A percentile compares a stretch with the other conserved stretches of the same genome.
phyloP scores from a whole-genome alignment of 129 eudicot genomes.

The Smallanthus sonchifolius region DNA sequence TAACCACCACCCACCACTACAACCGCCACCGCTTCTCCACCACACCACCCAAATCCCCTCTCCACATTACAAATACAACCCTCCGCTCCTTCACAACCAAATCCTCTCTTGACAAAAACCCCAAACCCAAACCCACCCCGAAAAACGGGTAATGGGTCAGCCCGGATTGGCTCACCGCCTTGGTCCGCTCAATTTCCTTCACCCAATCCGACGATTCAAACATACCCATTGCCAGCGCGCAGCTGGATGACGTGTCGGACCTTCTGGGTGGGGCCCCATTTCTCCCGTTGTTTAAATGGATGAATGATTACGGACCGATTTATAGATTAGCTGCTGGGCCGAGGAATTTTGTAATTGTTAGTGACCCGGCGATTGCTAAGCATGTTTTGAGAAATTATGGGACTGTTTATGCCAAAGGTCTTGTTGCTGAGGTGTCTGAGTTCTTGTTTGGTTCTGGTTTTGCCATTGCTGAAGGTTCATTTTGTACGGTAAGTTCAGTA shows the following conservation, averaged over 20 bases:
- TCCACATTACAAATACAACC: conserved; percentile 6
- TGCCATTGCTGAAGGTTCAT: conserved; percentile 95
- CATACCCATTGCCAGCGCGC: conserved; percentile 74
- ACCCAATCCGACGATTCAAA: conserved; percentile 54
- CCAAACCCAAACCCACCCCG: conserved; percentile 23
- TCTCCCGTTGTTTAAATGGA: conserved; percentile 88
- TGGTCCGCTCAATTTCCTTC: conserved; percentile 46
- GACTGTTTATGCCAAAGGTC: conserved; percentile 73
- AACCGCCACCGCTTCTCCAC: conserved; percentile 24
- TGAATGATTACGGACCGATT: conserved; percentile 80
- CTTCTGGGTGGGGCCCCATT: conserved; percentile 94
- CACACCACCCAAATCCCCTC: background rate
- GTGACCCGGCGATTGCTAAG: conserved; percentile 90
- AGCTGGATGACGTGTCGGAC: conserved; percentile 88
- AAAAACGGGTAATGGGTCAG: conserved; percentile 83
- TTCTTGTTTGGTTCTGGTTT: conserved; percentile 93
- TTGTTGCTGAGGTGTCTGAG: conserved; percentile 94
- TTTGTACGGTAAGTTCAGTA: conserved; percentile 70
- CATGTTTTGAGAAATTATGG: conserved; percentile 85
- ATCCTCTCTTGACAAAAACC: conserved; percentile 46
- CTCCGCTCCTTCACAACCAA: conserved; percentile 40
- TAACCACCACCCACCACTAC: conserved; percentile 20
- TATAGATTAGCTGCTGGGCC: conserved; percentile 90
- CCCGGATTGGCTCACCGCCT: conserved; percentile 86
- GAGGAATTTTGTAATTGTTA: conserved; percentile 73